Evolutionary conservation across 2,329 filamentous ascomycete genomes (phyloP), one percentile per base, ranked within the genome.

Genomic region (Celoporthe dispersa): DNA sequence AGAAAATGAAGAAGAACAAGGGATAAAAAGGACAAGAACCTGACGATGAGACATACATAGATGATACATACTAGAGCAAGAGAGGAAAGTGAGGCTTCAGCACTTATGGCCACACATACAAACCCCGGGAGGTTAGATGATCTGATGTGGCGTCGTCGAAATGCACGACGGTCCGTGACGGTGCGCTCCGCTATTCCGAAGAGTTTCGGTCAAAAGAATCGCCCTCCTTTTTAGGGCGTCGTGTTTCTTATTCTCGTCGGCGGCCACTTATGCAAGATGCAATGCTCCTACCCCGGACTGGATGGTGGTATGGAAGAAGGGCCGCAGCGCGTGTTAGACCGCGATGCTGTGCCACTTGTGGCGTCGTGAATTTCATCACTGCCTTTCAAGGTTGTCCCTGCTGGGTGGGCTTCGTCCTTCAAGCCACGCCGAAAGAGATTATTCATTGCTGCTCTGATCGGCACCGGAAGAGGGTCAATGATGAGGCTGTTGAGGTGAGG

Each of bases 311-410:
- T 9, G 44, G 11, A 44, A 48, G 35, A 31, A 28, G n/a, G 35
- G 39, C 39, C 37, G n/a, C 25, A 4, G n/a, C 25, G n/a, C 22
- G n/a, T 31, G 31, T 60, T 60, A n/a, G 12, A 16, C 12, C 9
- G 28, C n/a, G 22, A 28, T 63, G 60, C 14, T 12, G 60, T 63
- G 60, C 60, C 41, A 64, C 62, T 64, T 44, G 62, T 64, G 62
- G 62, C 62, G 31, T 64, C 7, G 62, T 64, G 41, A 8, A 48
- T n/a, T n/a, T 48, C 22, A n/a, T 48, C 22, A 48, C 44, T 51
- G n/a, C 25, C 19, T 28, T n/a, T 4, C 41, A 64, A 44, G 16
- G 8, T 7, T n/a, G 19, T 51, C 41, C 39, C 28, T 35, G 11
- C 28, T 33, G 14, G 31, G n/a, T 22, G 31, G 31, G 12, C 28